Evolutionary conservation across 1,139 yeast genomes (phyloP).

Genomic region (Kodamaea anthophila): DNA sequence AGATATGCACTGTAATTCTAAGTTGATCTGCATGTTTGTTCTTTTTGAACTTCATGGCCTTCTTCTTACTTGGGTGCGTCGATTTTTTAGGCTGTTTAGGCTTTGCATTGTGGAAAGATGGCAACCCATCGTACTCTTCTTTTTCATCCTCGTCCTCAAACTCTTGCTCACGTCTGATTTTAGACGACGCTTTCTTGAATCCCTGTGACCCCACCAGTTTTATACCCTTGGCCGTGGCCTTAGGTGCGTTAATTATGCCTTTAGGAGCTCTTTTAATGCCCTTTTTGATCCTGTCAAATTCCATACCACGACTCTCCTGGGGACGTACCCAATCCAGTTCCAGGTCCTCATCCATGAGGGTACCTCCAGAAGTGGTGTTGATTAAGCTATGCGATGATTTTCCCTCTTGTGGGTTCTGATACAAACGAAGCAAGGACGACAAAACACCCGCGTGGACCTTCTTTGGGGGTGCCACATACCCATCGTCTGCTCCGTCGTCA

Average conservation of each 20-base stretch:
- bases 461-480: constrained; percentile 59
- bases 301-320: constrained; percentile 1
- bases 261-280: constrained; percentile 14
- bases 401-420: constrained; percentile 38
- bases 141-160: constrained; percentile 4
- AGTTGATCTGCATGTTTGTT: constrained; percentile 19
- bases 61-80: constrained; percentile 10
- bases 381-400: constrained; percentile 23
- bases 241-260: not conserved
- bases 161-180: not conserved
- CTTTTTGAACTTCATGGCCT: constrained; percentile 9
- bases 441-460: constrained; percentile 79
- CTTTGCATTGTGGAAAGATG: constrained; percentile 41
- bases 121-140: no score
- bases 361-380: constrained; percentile 13
- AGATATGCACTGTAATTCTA: constrained; percentile 83
- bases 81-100: constrained; percentile 32
- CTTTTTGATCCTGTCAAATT: constrained; percentile 18
- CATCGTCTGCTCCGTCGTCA: constrained; percentile 40
- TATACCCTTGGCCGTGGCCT: not conserved
- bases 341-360: constrained; percentile 11
- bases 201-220: not conserved
- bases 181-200: not conserved
- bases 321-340: no score
- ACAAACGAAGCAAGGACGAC: constrained; percentile 65